A percentile compares a stretch with the other conserved stretches of the same genome.
phyloP scores from a whole-genome alignment of 2,329 filamentous ascomycete genomes.

The Penicillium hesseltinei region DNA sequence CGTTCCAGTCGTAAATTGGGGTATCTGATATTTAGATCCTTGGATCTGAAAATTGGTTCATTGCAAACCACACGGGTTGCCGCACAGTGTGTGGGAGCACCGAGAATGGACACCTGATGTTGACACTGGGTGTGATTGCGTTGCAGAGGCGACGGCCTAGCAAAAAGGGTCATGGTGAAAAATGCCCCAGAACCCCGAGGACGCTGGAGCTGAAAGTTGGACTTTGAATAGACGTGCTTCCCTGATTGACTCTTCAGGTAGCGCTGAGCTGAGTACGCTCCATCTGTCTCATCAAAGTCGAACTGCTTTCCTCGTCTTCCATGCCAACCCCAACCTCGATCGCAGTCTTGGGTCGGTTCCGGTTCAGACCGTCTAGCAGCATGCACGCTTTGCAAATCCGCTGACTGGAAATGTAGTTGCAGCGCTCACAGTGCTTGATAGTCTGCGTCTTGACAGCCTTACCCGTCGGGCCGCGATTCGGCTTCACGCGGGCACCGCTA shows the following conservation, averaged over 20 bases:
- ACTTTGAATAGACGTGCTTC: not conserved
- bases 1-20: not conserved
- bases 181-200: not conserved
- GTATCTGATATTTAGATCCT: not conserved
- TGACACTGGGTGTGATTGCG: not conserved
- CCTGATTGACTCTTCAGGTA: constrained; percentile 24
- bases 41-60: not conserved
- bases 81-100: constrained; percentile 1
- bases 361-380: constrained; percentile 86
- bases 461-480: constrained; percentile 30
- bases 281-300: constrained; percentile 52
- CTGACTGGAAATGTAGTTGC: constrained; percentile 95
- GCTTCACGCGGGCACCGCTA: constrained; percentile 21
- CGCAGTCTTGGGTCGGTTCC: constrained; percentile 53
- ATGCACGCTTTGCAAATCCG: constrained; percentile 90
- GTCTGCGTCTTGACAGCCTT: constrained; percentile 58
- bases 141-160: not conserved
- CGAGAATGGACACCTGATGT: not conserved
- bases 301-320: constrained; percentile 52
- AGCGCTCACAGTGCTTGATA: constrained; percentile 78
- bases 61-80: not conserved
- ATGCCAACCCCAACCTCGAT: constrained; percentile 45
- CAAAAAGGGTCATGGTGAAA: not conserved
- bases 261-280: constrained; percentile 46
- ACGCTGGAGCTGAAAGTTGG: not conserved